These are phyloP conservation scores for Stachybotrys chlorohalonatus DNA, from an alignment of 2,329 filamentous ascomycete genomes.

Conservation along the genomic window DNA sequence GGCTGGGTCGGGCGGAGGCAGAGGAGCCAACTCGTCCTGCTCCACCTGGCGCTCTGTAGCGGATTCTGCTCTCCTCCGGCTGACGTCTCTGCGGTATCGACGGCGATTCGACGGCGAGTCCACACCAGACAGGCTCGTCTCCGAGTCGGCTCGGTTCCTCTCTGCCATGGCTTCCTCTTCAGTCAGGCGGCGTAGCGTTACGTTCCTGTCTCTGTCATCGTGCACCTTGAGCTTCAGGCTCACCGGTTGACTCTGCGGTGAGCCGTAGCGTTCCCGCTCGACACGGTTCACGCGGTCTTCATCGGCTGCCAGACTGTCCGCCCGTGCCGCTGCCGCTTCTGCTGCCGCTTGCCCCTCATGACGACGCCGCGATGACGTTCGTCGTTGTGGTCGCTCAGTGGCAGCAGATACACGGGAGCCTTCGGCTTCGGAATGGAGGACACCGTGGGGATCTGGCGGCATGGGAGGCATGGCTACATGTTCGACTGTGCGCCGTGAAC, in stretches of 20 bases:
- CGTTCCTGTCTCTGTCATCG: conserved; percentile 50
- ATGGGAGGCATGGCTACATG: conserved; percentile 43
- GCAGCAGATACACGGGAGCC: conserved; percentile 19
- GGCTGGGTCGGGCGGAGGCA: conserved; percentile 45
- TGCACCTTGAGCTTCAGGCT: conserved; percentile 53
- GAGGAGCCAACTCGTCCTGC: conserved; percentile 22
- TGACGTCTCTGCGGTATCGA: conserved; percentile 46
- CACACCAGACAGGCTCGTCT: conserved; percentile 48
- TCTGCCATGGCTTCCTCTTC: conserved; percentile 46
- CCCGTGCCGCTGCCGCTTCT: conserved; percentile 37
- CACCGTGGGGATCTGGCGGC: conserved; percentile 42
- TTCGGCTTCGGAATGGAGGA: conserved; percentile 20
- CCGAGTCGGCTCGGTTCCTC: conserved; percentile 38
- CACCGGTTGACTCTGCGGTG: conserved; percentile 36
- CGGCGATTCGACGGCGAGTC: conserved; percentile 37
- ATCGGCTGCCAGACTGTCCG: conserved; percentile 36
- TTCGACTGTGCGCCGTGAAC: conserved; percentile 29
- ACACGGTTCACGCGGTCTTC: conserved; percentile 29
- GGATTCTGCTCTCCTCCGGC: conserved; percentile 35
- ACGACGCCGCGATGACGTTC: conserved; percentile 36
- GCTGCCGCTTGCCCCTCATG: conserved; percentile 32
- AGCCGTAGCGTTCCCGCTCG: conserved; percentile 28
- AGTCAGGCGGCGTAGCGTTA: conserved; percentile 52
- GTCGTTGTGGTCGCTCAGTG: conserved; percentile 27
- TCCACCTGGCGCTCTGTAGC: conserved; percentile 36